Conservation (phyloP, 1,139 yeast genomes). For the Debaryomyces fabryi region DNA sequence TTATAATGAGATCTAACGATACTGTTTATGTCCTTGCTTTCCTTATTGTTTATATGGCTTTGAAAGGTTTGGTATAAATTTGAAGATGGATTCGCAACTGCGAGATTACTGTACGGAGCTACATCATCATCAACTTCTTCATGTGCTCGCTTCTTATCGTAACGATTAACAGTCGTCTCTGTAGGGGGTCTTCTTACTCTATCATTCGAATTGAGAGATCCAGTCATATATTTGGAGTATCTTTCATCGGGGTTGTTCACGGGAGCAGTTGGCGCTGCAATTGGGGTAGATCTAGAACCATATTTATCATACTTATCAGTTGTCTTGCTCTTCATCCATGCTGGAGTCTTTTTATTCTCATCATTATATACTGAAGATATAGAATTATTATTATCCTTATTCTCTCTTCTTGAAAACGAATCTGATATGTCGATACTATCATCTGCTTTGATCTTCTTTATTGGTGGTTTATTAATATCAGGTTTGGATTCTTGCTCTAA, state of each 20-base stretch:
- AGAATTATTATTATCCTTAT: slow-evolving; percentile 6
- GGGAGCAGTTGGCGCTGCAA: slow-evolving; percentile 2
- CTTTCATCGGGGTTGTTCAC: slow-evolving; percentile 19
- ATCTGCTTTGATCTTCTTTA: slow-evolving; percentile 12
- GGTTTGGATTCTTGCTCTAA: neutral
- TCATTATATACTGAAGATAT: slow-evolving; percentile 31
- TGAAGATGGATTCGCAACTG: slow-evolving; percentile 34
- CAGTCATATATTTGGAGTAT: slow-evolving; percentile 31
- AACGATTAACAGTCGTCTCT: slow-evolving; percentile 5
- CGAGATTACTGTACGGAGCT: slow-evolving; percentile 37
- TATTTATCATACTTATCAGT: slow-evolving; percentile 24
- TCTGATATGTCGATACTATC: slow-evolving; percentile 19
- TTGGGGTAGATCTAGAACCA: slow-evolving; percentile 14
- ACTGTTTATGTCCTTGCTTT: slow-evolving; percentile 48
- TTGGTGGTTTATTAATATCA: neutral
- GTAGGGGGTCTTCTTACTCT: slow-evolving; percentile 2
- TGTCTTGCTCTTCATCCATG: slow-evolving; percentile 40
- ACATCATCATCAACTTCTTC: slow-evolving; percentile 19
- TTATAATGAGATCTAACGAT: slow-evolving; percentile 85
- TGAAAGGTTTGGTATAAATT: slow-evolving; percentile 44
- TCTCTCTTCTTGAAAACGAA: slow-evolving; percentile 32
- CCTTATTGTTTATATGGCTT: slow-evolving; percentile 39
- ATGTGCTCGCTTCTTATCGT: slow-evolving; percentile 11
- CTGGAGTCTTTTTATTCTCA: slow-evolving; percentile 34
- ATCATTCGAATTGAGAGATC: neutral